phyloP scores from a whole-genome alignment of 345 rosid genomes.

The Eucalyptus polybractea region DNA sequence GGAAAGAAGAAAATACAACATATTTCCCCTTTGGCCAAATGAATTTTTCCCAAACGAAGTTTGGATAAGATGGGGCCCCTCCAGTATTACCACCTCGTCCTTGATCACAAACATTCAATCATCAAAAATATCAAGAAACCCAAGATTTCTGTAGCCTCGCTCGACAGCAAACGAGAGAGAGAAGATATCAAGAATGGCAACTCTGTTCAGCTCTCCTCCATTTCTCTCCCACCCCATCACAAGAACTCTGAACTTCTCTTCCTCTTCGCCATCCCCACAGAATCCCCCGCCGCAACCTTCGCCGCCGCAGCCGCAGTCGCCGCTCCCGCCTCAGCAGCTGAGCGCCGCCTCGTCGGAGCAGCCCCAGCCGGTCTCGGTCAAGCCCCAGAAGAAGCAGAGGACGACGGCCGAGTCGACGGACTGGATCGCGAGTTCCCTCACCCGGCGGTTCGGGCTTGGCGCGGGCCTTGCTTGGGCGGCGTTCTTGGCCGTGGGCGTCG shows the following conservation, averaged over 20 bases:
- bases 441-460: conserved; percentile 82
- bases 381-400: conserved; percentile 26
- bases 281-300: conserved; percentile 9
- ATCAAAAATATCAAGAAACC: neutral
- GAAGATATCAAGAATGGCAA: conserved; percentile 15
- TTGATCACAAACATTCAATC: neutral
- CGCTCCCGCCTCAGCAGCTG: neutral
- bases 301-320: conserved; percentile 8
- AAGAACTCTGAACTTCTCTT: conserved; percentile 8
- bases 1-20: neutral
- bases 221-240: conserved; percentile 19
- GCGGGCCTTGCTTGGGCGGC: conserved; percentile 92
- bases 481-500: conserved; percentile 65
- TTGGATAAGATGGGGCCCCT: neutral
- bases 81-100: neutral
- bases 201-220: conserved; percentile 25
- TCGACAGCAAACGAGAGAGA: neutral
- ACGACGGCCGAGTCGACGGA: conserved; percentile 51
- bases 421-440: conserved; percentile 80
- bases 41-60: neutral
- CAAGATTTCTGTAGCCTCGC: neutral
- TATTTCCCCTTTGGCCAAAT: neutral
- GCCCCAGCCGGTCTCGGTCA: conserved; percentile 4
- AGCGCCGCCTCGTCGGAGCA: conserved; percentile 6
- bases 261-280: conserved; percentile 11